phyloP scores from a whole-genome alignment of 768 basidiomycete genomes.

The Tricholomella constricta region DNA sequence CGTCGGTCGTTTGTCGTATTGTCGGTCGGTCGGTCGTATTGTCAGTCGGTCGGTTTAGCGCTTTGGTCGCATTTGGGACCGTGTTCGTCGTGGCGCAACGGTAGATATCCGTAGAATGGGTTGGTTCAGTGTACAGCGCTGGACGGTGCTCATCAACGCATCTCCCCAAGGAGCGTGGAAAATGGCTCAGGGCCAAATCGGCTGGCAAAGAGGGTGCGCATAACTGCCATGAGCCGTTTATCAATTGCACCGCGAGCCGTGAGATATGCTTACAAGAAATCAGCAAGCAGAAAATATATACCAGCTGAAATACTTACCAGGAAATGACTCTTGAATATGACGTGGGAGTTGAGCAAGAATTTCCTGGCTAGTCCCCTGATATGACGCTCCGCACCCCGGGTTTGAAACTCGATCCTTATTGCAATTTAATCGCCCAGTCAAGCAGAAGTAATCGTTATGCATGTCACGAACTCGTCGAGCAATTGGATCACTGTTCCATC shows the following conservation, averaged over 20 bases:
- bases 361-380: not conserved
- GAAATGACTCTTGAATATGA: slow-evolving; percentile 1
- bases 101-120: too few species aligned
- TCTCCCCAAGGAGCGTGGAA: not conserved
- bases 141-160: too few species aligned
- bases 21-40: too few species aligned
- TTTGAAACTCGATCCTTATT: too few species aligned
- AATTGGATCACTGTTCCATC: not conserved
- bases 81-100: too few species aligned
- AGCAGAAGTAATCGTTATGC: not conserved
- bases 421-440: not conserved
- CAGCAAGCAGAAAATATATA: too few species aligned
- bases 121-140: too few species aligned
- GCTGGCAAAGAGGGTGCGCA: not conserved
- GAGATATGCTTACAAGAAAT: not conserved
- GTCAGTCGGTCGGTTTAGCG: too few species aligned
- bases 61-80: too few species aligned
- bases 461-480: not conserved
- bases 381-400: too few species aligned
- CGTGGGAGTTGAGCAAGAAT: slow-evolving; percentile 1
- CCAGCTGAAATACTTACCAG: not conserved
- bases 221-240: not conserved
- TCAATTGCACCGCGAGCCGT: slow-evolving; percentile 1
- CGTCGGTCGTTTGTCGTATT: too few species aligned
- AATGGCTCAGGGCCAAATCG: not conserved